Base-by-base conservation (phyloP, 495 filamentous ascomycete species). In the Neurospora sp. region DNA sequence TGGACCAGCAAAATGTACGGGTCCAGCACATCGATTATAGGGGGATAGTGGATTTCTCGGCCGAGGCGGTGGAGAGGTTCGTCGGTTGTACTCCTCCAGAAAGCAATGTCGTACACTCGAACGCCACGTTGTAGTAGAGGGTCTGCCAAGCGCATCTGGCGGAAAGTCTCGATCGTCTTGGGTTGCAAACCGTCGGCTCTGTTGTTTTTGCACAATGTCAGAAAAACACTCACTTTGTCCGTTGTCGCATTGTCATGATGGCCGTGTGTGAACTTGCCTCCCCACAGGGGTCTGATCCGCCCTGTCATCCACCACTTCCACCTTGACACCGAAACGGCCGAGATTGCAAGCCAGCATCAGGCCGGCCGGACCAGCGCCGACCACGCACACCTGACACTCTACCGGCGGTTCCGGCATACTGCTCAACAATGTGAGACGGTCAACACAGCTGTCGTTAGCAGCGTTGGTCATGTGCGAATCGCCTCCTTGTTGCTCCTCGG, bases 1-100 rank as follows among this genome's bases (percentile, higher is more conserved):
- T 93, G 91, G 11, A 90, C 90, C 0, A 92, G 86, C 5, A 93
- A 82, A 46, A 92, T 90, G 73, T 90, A 93, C 8, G 90, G 89
- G 72, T 93, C 90, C 27, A 89, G 82, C 11, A 92, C 87, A 75
- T 92, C 91, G 39, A 92, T 89, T 7, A 90, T 82, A 37, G 86
- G 85, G 0, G 75, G 84, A 79, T 76, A 92, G 79, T 77, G 87
- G 75, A 77, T 83, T 73, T 77, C 85, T 39, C 89, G 86, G 38
- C 84, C 86, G 8, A 84, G 87, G 62, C 89, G 86, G 48, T 83
- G 83, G 40, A 91, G 82, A 3, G 85, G 79, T 39, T 82, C 76
- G 35, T 86, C 83, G n/a, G 85, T 78, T 6, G 89, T 89, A 20
- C 89, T 89, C 80, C 89, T 86, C 91, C 91, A 93, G 76, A 91